These are phyloP conservation scores for Lyophyllum decastes DNA, from an alignment of 768 basidiomycete genomes.

Conservation along the genomic window DNA sequence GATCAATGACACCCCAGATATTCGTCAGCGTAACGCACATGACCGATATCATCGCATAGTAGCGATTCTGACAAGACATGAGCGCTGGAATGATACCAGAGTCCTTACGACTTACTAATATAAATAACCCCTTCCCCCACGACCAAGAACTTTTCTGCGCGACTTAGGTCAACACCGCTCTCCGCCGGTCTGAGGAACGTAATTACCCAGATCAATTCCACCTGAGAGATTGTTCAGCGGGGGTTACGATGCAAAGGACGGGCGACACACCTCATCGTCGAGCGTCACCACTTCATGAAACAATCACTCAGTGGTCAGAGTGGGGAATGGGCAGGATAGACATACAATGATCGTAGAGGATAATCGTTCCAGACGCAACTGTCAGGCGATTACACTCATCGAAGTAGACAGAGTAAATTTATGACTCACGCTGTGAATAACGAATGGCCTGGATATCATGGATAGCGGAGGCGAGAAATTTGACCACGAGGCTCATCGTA, in stretches of 20 bases:
- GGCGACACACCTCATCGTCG: conserved; percentile 46
- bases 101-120: conserved; percentile 39
- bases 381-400: background rate
- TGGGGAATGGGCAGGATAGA: background rate
- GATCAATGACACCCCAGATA: background rate
- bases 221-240: conserved; percentile 28
- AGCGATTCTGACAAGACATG: conserved; percentile 49
- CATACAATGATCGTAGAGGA: conserved; percentile 57
- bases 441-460: conserved; percentile 40
- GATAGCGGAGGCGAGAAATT: conserved; percentile 24
- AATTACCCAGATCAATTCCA: conserved; percentile 57
- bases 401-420: background rate
- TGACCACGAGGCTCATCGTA: conserved; percentile 8
- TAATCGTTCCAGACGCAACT: conserved; percentile 56
- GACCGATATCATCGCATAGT: conserved; percentile 51
- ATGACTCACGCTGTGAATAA: conserved; percentile 43
- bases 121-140: conserved; percentile 53
- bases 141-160: conserved; percentile 55
- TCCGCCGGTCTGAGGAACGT: background rate
- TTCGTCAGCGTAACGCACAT: conserved; percentile 37
- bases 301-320: background rate
- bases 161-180: background rate
- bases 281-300: conserved; percentile 45
- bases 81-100: background rate
- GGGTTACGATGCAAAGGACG: background rate